Conservation (phyloP, 805 yeast species). For the Metschnikowia lochheadii region DNA sequence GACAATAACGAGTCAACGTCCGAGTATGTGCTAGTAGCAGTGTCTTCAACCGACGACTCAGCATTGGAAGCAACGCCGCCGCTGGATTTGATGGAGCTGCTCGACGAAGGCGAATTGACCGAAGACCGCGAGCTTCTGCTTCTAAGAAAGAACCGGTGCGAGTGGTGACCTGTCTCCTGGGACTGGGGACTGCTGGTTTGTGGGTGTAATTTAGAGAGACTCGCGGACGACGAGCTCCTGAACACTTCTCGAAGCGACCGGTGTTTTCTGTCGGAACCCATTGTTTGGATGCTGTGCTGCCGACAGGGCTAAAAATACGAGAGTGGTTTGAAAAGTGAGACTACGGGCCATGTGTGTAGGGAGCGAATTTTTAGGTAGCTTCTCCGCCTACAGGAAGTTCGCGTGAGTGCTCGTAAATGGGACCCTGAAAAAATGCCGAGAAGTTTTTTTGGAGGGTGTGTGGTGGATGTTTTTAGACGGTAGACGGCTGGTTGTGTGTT, state of each 20-base stretch:
- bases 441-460: not conserved
- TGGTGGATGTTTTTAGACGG: not conserved
- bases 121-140: slow-evolving; percentile 21
- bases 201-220: slow-evolving; percentile 6
- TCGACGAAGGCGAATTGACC: slow-evolving; percentile 25
- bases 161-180: slow-evolving; percentile 4
- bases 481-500: too few species aligned
- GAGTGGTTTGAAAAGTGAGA: not conserved
- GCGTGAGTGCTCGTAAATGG: not conserved
- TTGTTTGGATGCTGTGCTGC: slow-evolving; percentile 1
- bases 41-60: slow-evolving; percentile 7
- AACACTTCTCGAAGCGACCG: slow-evolving; percentile 14
- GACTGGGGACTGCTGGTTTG: slow-evolving; percentile 3
- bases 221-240: slow-evolving; percentile 8
- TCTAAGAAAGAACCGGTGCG: slow-evolving; percentile 26
- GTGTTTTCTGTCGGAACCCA: slow-evolving; percentile 13
- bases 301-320: not conserved
- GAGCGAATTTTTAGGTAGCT: slow-evolving; percentile 1
- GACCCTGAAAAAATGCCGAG: not conserved
- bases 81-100: slow-evolving; percentile 19
- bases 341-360: not conserved
- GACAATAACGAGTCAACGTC: not conserved
- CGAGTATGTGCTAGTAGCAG: not conserved
- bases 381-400: slow-evolving; percentile 3
- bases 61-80: slow-evolving; percentile 11